Evolutionary conservation across 805 yeast species (phyloP).

Genomic region (Cyberlindnera amylophila): DNA sequence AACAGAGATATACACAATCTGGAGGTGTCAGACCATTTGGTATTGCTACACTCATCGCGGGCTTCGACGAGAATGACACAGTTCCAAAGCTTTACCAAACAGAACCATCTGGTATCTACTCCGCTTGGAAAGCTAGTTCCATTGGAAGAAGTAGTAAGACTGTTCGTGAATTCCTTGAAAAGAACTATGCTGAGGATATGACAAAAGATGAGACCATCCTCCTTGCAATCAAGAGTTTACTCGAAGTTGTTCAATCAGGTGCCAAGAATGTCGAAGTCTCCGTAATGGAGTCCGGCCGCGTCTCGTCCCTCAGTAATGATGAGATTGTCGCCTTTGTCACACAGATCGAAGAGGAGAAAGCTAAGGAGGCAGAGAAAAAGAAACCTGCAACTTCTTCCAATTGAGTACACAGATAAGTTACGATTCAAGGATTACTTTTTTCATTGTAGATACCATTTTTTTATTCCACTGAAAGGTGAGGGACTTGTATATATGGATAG

Average conservation of each 20-base stretch:
- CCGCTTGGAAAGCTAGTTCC: conserved; percentile 97
- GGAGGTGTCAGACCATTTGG: conserved; percentile 99
- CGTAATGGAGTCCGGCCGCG: conserved; percentile 63
- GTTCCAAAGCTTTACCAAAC: conserved; percentile 87
- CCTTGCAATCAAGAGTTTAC: conserved; percentile 78
- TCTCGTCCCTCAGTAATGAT: conserved; percentile 10
- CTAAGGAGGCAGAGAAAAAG: conserved; percentile 18
- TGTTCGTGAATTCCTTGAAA: conserved; percentile 91
- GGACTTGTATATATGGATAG: too few relatives aligned
- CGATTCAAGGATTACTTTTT: not conserved
- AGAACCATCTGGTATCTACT: conserved; percentile 95
- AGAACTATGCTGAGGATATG: conserved; percentile 64
- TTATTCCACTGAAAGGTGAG: too few relatives aligned
- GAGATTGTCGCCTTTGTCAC: conserved; percentile 16
- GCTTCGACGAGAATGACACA: conserved; percentile 83
- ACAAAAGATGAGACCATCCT: conserved; percentile 68
- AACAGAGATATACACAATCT: conserved; percentile 93
- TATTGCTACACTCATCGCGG: conserved; percentile 90
- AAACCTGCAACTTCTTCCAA: conserved; percentile 12
- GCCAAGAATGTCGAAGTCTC: conserved; percentile 94
- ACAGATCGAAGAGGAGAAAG: conserved; percentile 19
- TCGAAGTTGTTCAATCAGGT: conserved; percentile 98
- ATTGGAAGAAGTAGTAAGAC: conserved; percentile 95
- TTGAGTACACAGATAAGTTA: not conserved
- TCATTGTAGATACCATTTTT: too few relatives aligned